Evolutionary conservation across 192 early-diverging fungal genomes (phyloP), one percentile per base, ranked within the genome.

Genomic region (Entophlyctis luteolus): DNA sequence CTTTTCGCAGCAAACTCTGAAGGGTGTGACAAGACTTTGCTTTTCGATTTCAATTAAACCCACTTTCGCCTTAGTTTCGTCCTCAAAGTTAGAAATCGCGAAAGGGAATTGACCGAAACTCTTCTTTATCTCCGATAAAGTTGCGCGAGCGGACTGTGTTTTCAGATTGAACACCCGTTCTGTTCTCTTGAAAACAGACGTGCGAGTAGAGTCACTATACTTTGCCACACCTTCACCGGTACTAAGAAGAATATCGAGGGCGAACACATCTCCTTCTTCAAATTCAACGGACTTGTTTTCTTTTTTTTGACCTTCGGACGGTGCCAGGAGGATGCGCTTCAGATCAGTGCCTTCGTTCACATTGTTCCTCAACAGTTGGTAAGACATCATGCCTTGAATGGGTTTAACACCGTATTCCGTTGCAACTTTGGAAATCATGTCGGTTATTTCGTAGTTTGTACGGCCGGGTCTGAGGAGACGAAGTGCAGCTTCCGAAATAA

Each of bases 281-380:
- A 91, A 90, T 22, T 73, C 70, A 25, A 22, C 34, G 12, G 45
- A 46, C 62, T 89, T 76, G 68, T 88, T 85, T 48, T 90, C 86
- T 70, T 86, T 83, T 59, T 86, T 84, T 70, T 92, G 90, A 28
- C 72, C 77, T 54, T 89, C 85, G 55, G 79, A 84, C 33, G 95
- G 94, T 80, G 91, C 92, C 48, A 93, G 79, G 72, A 95, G 91
- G 78, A 98, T 95, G 74, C 90, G 86, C 80, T 96, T 96, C n/a
- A 56, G 16, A 12, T 5, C 18, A 67, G 87, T 84, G 72, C 93
- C 95, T 75, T 94, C 92, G n/a, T n/a, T n/a, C 62, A 96, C 81
- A 60, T 88, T 82, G 79, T 95, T 90, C 66, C 89, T 84, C 76
- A 86, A 77, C 68, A 94, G 81, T 77, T 93, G 88, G 81, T 93